Conservation (phyloP, 2,329 filamentous ascomycete genomes). For the Aquanectria penicillioides region DNA sequence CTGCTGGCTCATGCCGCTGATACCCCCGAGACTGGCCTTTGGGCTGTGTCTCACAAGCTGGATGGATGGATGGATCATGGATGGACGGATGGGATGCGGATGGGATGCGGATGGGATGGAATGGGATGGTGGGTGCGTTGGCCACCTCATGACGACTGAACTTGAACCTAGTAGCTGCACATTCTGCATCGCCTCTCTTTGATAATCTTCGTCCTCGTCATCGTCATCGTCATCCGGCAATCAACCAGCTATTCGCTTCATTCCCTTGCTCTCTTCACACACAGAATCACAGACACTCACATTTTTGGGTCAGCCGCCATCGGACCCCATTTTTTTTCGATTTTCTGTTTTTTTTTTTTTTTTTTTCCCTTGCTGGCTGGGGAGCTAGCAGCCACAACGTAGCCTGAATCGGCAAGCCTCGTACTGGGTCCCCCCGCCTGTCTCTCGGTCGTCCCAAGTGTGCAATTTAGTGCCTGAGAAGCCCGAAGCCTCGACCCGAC, state of each 20-base stretch:
- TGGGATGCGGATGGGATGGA: background rate
- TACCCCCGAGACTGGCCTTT: background rate
- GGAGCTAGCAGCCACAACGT: constrained; percentile 20
- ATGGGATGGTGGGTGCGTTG: constrained; percentile 14
- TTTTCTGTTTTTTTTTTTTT: constrained; percentile 28
- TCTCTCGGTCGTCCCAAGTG: background rate
- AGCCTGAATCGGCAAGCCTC: constrained; percentile 4
- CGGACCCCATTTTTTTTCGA: constrained; percentile 22
- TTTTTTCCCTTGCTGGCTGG: constrained; percentile 30
- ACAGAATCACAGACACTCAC: too few relatives aligned
- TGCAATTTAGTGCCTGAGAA: constrained; percentile 18
- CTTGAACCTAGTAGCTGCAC: background rate
- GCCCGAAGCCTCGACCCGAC: constrained; percentile 10
- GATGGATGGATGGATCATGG: too few relatives aligned
- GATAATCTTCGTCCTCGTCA: constrained; percentile 11
- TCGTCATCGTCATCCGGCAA: background rate
- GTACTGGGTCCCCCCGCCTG: constrained; percentile 8
- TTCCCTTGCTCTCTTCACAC: too few relatives aligned
- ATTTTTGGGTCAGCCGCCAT: background rate
- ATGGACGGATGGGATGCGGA: background rate
- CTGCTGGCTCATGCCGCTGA: too few relatives aligned
- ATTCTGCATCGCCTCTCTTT: background rate
- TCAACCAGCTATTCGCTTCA: background rate
- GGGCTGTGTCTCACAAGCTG: constrained; percentile 1
- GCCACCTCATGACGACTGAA: constrained; percentile 16